Evolutionary conservation across 1,284 basidiomycete genomes (phyloP), one percentile per base, ranked within the genome.

Genomic region (Hortiboletus rubellus): DNA sequence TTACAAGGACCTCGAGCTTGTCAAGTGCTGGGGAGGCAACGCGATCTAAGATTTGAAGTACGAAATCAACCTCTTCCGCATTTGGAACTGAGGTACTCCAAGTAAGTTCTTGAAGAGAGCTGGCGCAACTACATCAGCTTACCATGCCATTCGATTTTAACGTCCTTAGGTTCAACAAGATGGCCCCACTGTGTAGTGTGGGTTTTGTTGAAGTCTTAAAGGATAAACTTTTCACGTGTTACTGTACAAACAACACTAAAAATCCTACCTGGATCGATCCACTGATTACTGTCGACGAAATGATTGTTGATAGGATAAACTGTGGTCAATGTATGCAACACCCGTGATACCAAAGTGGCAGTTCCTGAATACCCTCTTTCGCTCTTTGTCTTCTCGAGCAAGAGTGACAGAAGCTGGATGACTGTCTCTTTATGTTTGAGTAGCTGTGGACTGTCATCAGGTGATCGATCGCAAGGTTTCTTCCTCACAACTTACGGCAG

Each of bases 101-200:
- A 40, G 3, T 57, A 31, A 52, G 54, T 27, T 41, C 48, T 30
- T 51, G 24, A 52, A 37, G 38, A 37, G 27, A 47, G 10, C 6
- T 17, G 8, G 3, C 11, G n/a, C 15, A 24, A 38, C 14, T 42
- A 44, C 51, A 31, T 55, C 30, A 22, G 66, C 80, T 45, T 66
- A 89, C 89, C 82, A 68, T 96, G 94, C 96, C 97, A 99, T 59
- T 92, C 85, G 24, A 96, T 82, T 59, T 86, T 81, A 48, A 95
- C 88, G 52, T 97, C 91, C 62, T 88, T 81, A 8, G 88, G 79
- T 54, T 91, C 84, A 74, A 91, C 95, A 56, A 92, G 76, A 60
- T 84, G 85, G 31, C 96, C 96, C 95, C 96, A 98, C 57, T 86
- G 81, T 10, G 83, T 75, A 59, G 87, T 89, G 65, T 95, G 90